Evolutionary conservation across 1,139 yeast genomes (phyloP).

Genomic region (Meyerozyma athensensis): DNA sequence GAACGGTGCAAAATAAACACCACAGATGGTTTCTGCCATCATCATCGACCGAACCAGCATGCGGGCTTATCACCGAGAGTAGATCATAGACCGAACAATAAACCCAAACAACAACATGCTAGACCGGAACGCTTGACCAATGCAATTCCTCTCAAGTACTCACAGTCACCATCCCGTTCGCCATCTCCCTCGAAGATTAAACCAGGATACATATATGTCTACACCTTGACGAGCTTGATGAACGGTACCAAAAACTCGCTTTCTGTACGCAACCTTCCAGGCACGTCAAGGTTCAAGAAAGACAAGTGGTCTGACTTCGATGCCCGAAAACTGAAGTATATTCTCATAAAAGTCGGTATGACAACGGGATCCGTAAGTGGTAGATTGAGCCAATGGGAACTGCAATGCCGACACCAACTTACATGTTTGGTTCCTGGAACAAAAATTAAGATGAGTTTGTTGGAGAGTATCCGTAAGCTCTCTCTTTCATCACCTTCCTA

Average conservation of each 20-base stretch:
- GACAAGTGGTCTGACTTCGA: conserved; percentile 34
- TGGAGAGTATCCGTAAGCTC: neutral
- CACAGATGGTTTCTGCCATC: conserved; percentile 22
- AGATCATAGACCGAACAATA: no score
- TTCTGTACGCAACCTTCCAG: conserved; percentile 31
- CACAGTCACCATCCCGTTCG: neutral
- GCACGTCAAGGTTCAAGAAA: conserved; percentile 15
- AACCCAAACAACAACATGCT: no score
- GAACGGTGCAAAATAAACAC: conserved; percentile 23
- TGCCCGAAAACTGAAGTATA: conserved; percentile 31
- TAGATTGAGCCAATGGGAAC: conserved; percentile 52
- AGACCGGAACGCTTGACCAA: no score
- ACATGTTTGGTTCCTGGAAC: conserved; percentile 28
- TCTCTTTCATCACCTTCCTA: conserved; percentile 4
- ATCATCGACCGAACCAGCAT: conserved; percentile 16
- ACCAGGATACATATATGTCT: conserved; percentile 49
- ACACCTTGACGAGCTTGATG: conserved; percentile 40
- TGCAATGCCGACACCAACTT: conserved; percentile 46
- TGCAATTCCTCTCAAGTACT: neutral
- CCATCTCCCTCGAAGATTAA: neutral
- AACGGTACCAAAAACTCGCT: conserved; percentile 23
- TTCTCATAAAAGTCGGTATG: conserved; percentile 52
- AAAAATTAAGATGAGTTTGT: neutral
- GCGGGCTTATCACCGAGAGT: no score
- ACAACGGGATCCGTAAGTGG: conserved; percentile 43